Percentiles rank a stretch among this genome's conserved stretches.
Conservation (phyloP, 169 alveolate genomes). For the Babesia caballi region DNA sequence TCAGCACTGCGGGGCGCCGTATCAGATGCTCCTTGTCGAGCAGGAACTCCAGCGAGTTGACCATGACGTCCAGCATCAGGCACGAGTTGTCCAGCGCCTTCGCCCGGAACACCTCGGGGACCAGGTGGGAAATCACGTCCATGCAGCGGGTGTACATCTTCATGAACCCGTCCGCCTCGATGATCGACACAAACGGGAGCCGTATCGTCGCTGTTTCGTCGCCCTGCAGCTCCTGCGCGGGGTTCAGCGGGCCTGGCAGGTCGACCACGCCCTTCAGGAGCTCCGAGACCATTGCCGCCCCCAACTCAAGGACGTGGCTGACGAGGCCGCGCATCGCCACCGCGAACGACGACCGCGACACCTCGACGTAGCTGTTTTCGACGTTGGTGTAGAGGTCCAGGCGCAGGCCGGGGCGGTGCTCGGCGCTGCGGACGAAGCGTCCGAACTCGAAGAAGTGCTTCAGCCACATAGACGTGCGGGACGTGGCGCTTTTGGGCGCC, state of each 20-base stretch:
- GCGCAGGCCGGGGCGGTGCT: constrained; percentile 8
- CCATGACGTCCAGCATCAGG: constrained; percentile 17
- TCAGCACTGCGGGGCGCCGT: constrained; percentile 19
- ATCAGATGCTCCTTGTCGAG: constrained; percentile 17
- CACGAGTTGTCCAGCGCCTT: constrained; percentile 16
- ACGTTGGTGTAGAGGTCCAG: constrained; percentile 9
- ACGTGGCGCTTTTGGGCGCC: constrained; percentile 1
- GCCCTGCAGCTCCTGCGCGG: not conserved
- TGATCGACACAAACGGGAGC: not conserved
- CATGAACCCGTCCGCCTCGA: constrained; percentile 4
- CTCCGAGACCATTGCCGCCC: not conserved
- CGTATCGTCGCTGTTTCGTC: not conserved
- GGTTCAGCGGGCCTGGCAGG: not conserved
- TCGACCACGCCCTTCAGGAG: not conserved
- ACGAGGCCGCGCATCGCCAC: not conserved
- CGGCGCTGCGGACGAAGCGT: not conserved
- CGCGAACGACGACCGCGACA: not conserved
- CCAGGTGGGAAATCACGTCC: constrained; percentile 7
- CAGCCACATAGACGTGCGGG: constrained; percentile 8
- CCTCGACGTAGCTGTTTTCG: constrained; percentile 2
- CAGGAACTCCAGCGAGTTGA: constrained; percentile 16
- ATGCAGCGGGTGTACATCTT: constrained; percentile 25
- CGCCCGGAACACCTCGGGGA: constrained; percentile 1
- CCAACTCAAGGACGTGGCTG: not conserved
- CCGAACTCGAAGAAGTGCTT: constrained; percentile 29